Base-by-base conservation (phyloP, 78 protist species). In the Mantamonas sphyraenae region DNA sequence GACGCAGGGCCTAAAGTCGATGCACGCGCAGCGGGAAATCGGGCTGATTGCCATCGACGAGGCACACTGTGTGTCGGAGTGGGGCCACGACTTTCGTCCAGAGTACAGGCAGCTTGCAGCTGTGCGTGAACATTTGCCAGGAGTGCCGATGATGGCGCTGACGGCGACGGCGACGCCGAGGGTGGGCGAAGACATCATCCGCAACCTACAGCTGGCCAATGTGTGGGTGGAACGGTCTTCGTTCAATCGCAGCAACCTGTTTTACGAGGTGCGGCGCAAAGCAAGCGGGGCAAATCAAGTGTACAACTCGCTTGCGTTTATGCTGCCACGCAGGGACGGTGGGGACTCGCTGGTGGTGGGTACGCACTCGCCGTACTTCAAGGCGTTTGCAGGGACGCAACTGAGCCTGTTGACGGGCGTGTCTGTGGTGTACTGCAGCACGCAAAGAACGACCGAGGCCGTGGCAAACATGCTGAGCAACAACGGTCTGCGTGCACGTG, bases 41-140 rank as follows among this genome's bases (percentile, higher is more conserved):
- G 22, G 5, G 22, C 47, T 5, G 22, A 42, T 88, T 17, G 94
- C 82, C 42, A 68, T 96, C 50, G 99, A 96, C 71, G 99, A 96
- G 71, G 97, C 97, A 2, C 99, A 97, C 81, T 97, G 99, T 68
- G 79, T 96, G 34, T 59, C 84, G 24, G 85, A 90, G 59, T 98
- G 99, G 99, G 99, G 99, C 16, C 94, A 91, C 74, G 97, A 93
- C 58, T 97, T 94, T 66, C 77, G 99, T 4, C 88, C 90, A 5
- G 88, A 74, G 67, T 97, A 93, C 16, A 47, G 22, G 63, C 63
- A 5, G 26, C 5, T 10, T 58, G 63, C 63, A 58, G 5, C 33
- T 58, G 26, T 5, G 10, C 33, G 63, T 58, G 10, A 37, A 20
- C 30, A 24, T 19, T n/a, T 73, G n/a, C 68, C 42, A 10, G 43